Evolutionary conservation across 352 stramenopile genomes (phyloP).

Genomic region (Chrysophaeum taylorii): DNA sequence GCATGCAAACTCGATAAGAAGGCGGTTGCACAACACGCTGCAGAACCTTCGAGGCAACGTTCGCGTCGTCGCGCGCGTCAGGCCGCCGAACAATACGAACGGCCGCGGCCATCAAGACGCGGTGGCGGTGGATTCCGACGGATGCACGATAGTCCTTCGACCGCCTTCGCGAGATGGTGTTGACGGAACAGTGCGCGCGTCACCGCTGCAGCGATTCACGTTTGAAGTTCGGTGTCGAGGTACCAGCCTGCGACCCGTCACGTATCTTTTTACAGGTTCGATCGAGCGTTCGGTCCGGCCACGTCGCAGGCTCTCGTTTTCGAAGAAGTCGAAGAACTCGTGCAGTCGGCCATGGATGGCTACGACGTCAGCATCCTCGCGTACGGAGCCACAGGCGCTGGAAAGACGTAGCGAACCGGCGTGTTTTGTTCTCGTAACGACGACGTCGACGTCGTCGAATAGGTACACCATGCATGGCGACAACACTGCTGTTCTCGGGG

Average conservation of each 20-base stretch:
- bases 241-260: too few relatives aligned
- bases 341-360: conserved; percentile 69
- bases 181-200: background rate
- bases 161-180: too few relatives aligned
- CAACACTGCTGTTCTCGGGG: conserved; percentile 46
- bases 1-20: conserved; percentile 55
- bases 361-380: conserved; percentile 79
- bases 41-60: conserved; percentile 81
- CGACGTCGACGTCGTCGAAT: conserved; percentile 75
- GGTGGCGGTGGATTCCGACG: too few relatives aligned
- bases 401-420: too few relatives aligned
- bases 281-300: conserved; percentile 19
- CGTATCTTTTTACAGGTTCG: too few relatives aligned
- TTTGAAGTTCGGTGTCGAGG: too few relatives aligned
- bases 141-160: too few relatives aligned
- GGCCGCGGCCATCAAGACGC: too few relatives aligned
- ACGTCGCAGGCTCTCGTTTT: too few relatives aligned
- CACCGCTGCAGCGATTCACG: too few relatives aligned
- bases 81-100: too few relatives aligned
- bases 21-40: conserved; percentile 82
- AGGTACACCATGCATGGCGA: conserved; percentile 79
- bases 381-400: too few relatives aligned
- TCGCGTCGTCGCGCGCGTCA: conserved; percentile 71
- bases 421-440: conserved; percentile 77
- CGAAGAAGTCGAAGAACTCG: conserved; percentile 49